Evolutionary conservation across 495 filamentous ascomycete genomes (phyloP).

Genomic region (Aspergillus conjunctus): DNA sequence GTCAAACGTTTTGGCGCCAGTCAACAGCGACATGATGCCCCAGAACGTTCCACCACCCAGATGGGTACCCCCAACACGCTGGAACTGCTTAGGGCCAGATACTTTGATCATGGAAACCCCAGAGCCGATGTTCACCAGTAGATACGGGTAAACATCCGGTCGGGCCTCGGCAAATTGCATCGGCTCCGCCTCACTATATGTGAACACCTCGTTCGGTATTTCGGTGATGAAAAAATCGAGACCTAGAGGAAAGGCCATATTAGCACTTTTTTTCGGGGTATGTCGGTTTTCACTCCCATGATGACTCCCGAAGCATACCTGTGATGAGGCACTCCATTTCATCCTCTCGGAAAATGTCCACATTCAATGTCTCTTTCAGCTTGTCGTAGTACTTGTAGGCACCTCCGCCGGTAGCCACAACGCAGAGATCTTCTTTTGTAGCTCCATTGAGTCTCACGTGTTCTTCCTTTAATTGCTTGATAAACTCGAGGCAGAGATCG

Average conservation of each 20-base stretch:
- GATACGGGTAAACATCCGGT: constrained; percentile 86
- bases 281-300: background rate
- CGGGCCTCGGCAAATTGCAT: constrained; percentile 79
- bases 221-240: constrained; percentile 99
- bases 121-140: constrained; percentile 98
- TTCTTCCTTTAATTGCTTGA: constrained; percentile 77
- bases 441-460: constrained; percentile 73
- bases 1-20: constrained; percentile 87
- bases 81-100: constrained; percentile 77
- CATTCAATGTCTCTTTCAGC: constrained; percentile 75
- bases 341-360: constrained; percentile 89
- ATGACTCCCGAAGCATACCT: constrained; percentile 49
- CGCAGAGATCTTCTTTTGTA: constrained; percentile 65
- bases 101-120: constrained; percentile 99
- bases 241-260: constrained; percentile 48
- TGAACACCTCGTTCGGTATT: constrained; percentile 95
- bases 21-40: constrained; percentile 88
- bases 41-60: constrained; percentile 95
- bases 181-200: constrained; percentile 83
- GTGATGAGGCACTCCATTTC: constrained; percentile 99
- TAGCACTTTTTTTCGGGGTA: constrained; percentile 5
- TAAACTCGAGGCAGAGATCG: constrained; percentile 87
- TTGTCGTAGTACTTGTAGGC: constrained; percentile 95
- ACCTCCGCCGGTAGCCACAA: constrained; percentile 94
- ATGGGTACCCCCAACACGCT: constrained; percentile 92